Percentiles rank a stretch among this genome's conserved stretches.
phyloP scores from a whole-genome alignment of 1,139 yeast species.

The Yamadazyma diddensiae region DNA sequence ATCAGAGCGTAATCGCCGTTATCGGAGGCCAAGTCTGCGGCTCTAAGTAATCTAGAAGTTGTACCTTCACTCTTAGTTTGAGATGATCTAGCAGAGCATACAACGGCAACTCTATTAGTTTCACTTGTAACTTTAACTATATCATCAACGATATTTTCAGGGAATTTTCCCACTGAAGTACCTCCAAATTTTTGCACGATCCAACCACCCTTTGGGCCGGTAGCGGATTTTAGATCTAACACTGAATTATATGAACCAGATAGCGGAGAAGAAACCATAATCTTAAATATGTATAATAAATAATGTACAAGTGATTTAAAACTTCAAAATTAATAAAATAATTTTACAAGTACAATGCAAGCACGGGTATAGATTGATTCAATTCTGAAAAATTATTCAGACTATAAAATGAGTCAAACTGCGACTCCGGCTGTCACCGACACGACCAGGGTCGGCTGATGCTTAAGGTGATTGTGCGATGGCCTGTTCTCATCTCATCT shows the following conservation, averaged over 20 bases:
- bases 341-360: no score
- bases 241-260: slow-evolving; percentile 37
- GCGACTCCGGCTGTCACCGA: no score
- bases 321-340: no score
- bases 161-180: slow-evolving; percentile 95
- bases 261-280: slow-evolving; percentile 2
- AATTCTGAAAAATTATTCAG: no score
- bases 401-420: slow-evolving; percentile 2
- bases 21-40: slow-evolving; percentile 74
- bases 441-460: no score
- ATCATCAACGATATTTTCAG: slow-evolving; percentile 77
- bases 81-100: slow-evolving; percentile 92
- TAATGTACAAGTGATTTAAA: no score
- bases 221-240: slow-evolving; percentile 29
- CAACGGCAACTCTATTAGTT: slow-evolving; percentile 80
- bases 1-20: slow-evolving; percentile 51
- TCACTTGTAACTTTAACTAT: slow-evolving; percentile 67
- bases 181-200: slow-evolving; percentile 96
- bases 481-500: slow-evolving; percentile 1
- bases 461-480: no score
- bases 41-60: slow-evolving; percentile 73
- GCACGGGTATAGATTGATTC: no score
- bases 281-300: no score
- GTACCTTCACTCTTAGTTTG: slow-evolving; percentile 93
- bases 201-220: slow-evolving; percentile 52